Evolutionary conservation across 495 filamentous ascomycete species (phyloP).

Genomic region (Rhizodiscina lignyota): DNA sequence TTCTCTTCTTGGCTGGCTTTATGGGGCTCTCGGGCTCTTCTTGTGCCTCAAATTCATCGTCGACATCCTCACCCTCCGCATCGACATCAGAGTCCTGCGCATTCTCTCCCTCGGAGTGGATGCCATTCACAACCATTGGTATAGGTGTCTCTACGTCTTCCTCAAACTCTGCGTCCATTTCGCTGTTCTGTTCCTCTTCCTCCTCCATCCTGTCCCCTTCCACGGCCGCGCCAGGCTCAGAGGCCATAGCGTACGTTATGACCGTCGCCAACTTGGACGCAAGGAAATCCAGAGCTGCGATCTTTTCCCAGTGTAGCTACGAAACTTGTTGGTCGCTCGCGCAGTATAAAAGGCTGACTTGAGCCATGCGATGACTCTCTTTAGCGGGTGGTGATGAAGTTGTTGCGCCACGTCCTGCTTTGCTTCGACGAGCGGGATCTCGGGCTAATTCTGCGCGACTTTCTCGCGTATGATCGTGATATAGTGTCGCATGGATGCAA

Average conservation of each 20-base stretch:
- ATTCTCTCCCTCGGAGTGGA: slow-evolving; percentile 26
- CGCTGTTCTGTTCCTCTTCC: slow-evolving; percentile 22
- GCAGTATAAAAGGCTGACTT: too few relatives aligned
- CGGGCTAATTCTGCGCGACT: too few relatives aligned
- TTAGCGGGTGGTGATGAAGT: too few relatives aligned
- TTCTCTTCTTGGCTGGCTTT: slow-evolving; percentile 30
- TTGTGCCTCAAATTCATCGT: slow-evolving; percentile 21
- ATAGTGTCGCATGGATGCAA: too few relatives aligned
- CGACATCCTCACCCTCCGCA: slow-evolving; percentile 22
- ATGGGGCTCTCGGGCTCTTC: slow-evolving; percentile 60
- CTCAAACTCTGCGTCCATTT: slow-evolving; percentile 28
- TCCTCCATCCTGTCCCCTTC: slow-evolving; percentile 6
- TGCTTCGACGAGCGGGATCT: too few relatives aligned
- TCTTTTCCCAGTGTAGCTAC: too few relatives aligned
- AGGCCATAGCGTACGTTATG: slow-evolving; percentile 18
- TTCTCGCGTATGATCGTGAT: too few relatives aligned
- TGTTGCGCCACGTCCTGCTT: too few relatives aligned
- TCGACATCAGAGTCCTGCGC: slow-evolving; percentile 24
- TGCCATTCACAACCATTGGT: slow-evolving; percentile 8
- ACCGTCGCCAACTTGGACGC: slow-evolving; percentile 17
- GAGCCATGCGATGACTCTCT: too few relatives aligned
- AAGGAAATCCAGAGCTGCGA: slow-evolving; percentile 14
- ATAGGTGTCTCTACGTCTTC: slow-evolving; percentile 21
- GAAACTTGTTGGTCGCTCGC: too few relatives aligned
- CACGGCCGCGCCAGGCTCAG: slow-evolving; percentile 16